A percentile compares a stretch with the other conserved stretches of the same genome.
Conservation (phyloP, 2,329 filamentous ascomycete species). For the Aspergillus terreus region DNA sequence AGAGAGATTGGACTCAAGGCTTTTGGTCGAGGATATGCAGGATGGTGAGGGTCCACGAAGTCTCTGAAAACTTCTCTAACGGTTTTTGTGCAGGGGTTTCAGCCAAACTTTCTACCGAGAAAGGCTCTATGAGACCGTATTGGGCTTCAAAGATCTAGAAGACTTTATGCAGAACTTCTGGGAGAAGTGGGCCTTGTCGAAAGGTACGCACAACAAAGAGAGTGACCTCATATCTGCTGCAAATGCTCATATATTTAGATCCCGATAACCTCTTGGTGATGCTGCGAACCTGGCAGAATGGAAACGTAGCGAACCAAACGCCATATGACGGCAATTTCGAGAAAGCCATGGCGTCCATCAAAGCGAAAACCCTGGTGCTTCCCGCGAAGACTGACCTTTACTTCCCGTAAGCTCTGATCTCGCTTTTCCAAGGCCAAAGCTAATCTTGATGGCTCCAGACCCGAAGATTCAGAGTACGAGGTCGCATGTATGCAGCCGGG, state of each 20-base stretch:
- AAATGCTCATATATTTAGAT: slow-evolving; percentile 40
- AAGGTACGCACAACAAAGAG: slow-evolving; percentile 41
- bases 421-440: background rate
- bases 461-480: slow-evolving; percentile 74
- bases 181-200: slow-evolving; percentile 69
- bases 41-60: slow-evolving; percentile 47
- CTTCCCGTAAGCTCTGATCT: slow-evolving; percentile 58
- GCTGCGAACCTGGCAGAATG: slow-evolving; percentile 75
- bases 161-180: slow-evolving; percentile 73
- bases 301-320: slow-evolving; percentile 64
- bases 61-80: background rate
- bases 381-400: slow-evolving; percentile 74
- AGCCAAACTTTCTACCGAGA: slow-evolving; percentile 75
- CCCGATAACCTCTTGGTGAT: slow-evolving; percentile 72
- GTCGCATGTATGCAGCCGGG: slow-evolving; percentile 60
- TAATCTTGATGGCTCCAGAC: slow-evolving; percentile 41
- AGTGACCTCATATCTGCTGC: background rate
- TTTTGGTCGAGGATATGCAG: slow-evolving; percentile 71
- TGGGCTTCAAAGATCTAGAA: slow-evolving; percentile 66
- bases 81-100: slow-evolving; percentile 56
- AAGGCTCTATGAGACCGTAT: slow-evolving; percentile 60
- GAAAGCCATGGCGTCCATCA: slow-evolving; percentile 64
- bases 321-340: slow-evolving; percentile 66
- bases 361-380: slow-evolving; percentile 67
- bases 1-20: slow-evolving; percentile 61